Evolutionary conservation across 129 eudicot genomes (phyloP).

Genomic region (Flaveria linearis): DNA sequence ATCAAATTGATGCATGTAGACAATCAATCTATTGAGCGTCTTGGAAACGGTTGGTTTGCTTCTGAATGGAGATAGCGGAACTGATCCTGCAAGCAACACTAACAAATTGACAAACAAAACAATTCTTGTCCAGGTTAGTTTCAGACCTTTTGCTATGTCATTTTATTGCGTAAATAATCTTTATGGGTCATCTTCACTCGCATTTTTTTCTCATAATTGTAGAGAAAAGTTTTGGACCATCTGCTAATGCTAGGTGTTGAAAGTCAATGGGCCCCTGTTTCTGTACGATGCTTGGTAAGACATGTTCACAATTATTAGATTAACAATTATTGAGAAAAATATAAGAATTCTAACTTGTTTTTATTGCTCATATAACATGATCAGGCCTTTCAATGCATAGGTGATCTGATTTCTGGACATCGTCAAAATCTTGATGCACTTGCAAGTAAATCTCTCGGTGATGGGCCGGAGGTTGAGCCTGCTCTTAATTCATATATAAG

Average conservation of each 20-base stretch:
- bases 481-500: conserved; percentile 83
- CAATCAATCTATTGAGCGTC: conserved; percentile 84
- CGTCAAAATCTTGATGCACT: conserved; percentile 70
- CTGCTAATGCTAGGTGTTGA: conserved; percentile 89
- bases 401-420: conserved; percentile 71
- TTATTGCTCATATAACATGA: conserved; percentile 14
- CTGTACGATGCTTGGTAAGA: conserved; percentile 89
- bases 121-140: conserved; percentile 83
- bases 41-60: conserved; percentile 83
- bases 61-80: conserved; percentile 52
- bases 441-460: conserved; percentile 89
- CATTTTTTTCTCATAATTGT: conserved; percentile 22
- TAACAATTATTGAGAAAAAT: conserved; percentile 7
- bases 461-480: conserved; percentile 69
- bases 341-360: conserved; percentile 19
- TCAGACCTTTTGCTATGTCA: conserved; percentile 2
- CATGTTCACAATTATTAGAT: conserved; percentile 24
- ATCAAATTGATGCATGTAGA: conserved; percentile 61
- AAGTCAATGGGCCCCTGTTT: conserved; percentile 96
- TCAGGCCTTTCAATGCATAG: conserved; percentile 89
- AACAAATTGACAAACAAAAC: conserved; percentile 75
- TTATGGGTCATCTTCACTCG: conserved; percentile 15
- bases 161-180: not conserved
- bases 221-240: conserved; percentile 82
- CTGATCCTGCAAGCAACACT: conserved; percentile 65